A percentile compares a stretch with the other conserved stretches of the same genome.
phyloP scores from a whole-genome alignment of 2,329 filamentous ascomycete species.

The Pleurostoma richardsiae region DNA sequence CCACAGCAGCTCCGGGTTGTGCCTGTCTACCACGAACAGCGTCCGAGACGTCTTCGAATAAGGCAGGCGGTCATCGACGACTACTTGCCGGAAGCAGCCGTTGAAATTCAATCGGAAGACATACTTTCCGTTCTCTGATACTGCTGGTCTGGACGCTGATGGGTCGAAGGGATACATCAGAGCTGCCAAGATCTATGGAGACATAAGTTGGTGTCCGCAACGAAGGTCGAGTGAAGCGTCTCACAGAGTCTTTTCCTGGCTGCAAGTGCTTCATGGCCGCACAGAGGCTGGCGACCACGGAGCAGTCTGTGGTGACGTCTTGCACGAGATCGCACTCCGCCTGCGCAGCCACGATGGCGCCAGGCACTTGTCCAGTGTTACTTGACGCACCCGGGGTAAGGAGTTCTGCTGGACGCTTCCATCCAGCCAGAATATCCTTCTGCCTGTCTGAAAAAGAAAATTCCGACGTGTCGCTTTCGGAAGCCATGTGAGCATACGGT shows the following conservation, averaged over 20 bases:
- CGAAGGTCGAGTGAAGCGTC: background rate
- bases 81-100: constrained; percentile 80
- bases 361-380: constrained; percentile 2
- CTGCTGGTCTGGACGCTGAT: constrained; percentile 45
- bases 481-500: constrained; percentile 6
- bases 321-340: constrained; percentile 79
- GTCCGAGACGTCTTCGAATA: constrained; percentile 68
- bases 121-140: constrained; percentile 83
- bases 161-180: constrained; percentile 73
- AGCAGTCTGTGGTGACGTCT: constrained; percentile 93
- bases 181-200: constrained; percentile 58
- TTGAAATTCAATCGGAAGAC: constrained; percentile 94
- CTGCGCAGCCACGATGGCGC: constrained; percentile 27
- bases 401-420: constrained; percentile 72
- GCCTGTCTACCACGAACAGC: constrained; percentile 82
- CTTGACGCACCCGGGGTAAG: constrained; percentile 30
- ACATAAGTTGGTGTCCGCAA: constrained; percentile 1
- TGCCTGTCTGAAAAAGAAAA: constrained; percentile 74
- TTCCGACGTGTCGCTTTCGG: constrained; percentile 58
- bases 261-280: constrained; percentile 68
- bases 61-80: constrained; percentile 85
- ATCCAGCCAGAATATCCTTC: constrained; percentile 70
- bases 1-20: constrained; percentile 79
- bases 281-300: constrained; percentile 91
- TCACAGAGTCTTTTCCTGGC: constrained; percentile 63